A percentile compares a stretch with the other conserved stretches of the same genome.
Evolutionary conservation across 306 rosid species (phyloP).

Genomic region (Alnus glutinosa): DNA sequence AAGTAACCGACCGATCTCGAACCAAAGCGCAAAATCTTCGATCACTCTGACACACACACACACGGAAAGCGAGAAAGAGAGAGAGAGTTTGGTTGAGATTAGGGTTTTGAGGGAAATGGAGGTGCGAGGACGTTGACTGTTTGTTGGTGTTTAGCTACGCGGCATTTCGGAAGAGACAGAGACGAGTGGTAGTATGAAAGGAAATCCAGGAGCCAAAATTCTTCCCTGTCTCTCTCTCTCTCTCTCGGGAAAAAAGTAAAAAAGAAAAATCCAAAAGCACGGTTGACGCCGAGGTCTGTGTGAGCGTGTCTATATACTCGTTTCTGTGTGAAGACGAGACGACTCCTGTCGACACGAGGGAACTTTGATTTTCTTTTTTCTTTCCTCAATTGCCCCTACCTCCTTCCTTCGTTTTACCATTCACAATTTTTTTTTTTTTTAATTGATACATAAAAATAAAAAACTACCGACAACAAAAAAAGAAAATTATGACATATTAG

Average conservation of each 20-base stretch:
- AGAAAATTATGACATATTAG: no score
- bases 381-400: no score
- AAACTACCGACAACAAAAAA: no score
- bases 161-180: conserved; percentile 4
- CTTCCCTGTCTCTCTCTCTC: not conserved
- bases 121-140: not conserved
- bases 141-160: conserved; percentile 11
- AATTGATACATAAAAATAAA: no score
- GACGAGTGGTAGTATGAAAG: not conserved
- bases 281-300: conserved; percentile 43
- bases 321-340: not conserved
- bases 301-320: not conserved
- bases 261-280: conserved; percentile 37
- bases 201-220: conserved; percentile 20
- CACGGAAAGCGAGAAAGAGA: not conserved
- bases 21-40: conserved; percentile 33
- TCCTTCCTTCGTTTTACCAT: no score
- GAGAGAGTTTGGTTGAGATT: not conserved
- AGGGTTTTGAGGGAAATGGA: not conserved
- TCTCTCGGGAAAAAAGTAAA: conserved; percentile 3
- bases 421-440: no score
- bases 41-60: conserved; percentile 19
- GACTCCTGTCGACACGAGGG: no score
- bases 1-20: conserved; percentile 41
- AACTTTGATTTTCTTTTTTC: no score